Percentiles rank a stretch among this genome's conserved stretches.
Conservation (phyloP, 306 rosid genomes). For the Gastrolobium villosum region DNA sequence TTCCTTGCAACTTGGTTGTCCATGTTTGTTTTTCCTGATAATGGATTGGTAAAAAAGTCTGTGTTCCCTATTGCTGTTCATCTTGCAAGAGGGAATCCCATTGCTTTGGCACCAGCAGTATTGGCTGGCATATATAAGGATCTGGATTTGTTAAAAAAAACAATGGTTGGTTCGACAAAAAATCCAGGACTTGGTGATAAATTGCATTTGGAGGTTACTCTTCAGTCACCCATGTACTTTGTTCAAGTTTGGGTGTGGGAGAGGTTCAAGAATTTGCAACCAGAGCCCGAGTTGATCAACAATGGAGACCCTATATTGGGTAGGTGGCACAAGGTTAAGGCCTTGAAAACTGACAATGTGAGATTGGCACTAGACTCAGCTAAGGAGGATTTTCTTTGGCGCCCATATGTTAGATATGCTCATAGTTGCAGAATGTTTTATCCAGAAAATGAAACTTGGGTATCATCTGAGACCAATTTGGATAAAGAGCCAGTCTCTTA, state of each 20-base stretch:
- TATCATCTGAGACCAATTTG: slow-evolving; percentile 28
- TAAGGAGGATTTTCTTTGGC: slow-evolving; percentile 54
- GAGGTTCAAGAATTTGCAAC: slow-evolving; percentile 57
- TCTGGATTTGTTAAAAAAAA: slow-evolving; percentile 39
- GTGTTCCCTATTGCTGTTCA: slow-evolving; percentile 51
- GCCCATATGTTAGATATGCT: slow-evolving; percentile 53
- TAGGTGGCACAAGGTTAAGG: slow-evolving; percentile 54
- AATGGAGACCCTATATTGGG: slow-evolving; percentile 44
- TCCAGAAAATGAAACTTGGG: slow-evolving; percentile 46
- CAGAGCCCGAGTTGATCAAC: slow-evolving; percentile 27
- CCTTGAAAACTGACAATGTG: slow-evolving; percentile 46
- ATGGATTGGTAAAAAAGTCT: background rate
- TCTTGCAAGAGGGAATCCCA: slow-evolving; percentile 49
- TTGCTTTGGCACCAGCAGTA: slow-evolving; percentile 58
- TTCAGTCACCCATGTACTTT: slow-evolving; percentile 62
- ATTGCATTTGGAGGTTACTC: background rate
- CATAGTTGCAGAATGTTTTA: slow-evolving; percentile 35
- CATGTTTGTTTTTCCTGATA: slow-evolving; percentile 32
- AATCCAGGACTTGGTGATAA: background rate
- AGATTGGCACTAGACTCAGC: slow-evolving; percentile 51
- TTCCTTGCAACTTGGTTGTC: slow-evolving; percentile 57
- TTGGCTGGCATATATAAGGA: slow-evolving; percentile 57
- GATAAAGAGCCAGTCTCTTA: slow-evolving; percentile 39
- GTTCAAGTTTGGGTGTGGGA: slow-evolving; percentile 79
- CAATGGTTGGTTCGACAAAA: slow-evolving; percentile 23